Percentiles rank a stretch among this genome's conserved stretches.
Conservation (phyloP, 306 rosid species). For the Vigna trinervia region DNA sequence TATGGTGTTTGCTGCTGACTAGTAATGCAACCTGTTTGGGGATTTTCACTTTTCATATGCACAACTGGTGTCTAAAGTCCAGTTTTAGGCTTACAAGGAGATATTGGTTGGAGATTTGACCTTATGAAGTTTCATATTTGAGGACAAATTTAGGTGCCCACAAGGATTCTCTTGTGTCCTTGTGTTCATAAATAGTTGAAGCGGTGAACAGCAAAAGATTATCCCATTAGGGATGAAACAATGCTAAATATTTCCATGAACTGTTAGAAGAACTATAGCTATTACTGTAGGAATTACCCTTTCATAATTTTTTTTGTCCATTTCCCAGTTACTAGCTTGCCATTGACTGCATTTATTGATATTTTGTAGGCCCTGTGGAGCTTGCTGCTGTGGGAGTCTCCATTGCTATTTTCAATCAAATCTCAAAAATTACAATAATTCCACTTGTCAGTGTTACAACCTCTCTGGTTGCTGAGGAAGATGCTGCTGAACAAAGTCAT, state of each 20-base stretch:
- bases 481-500: conserved; percentile 44
- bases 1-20: not conserved
- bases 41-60: conserved; percentile 20
- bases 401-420: conserved; percentile 88
- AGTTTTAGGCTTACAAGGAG: not conserved
- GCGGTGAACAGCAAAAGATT: not conserved
- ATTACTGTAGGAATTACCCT: not conserved
- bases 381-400: conserved; percentile 95
- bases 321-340: not conserved
- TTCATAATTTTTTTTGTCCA: not conserved
- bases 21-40: conserved; percentile 15
- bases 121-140: conserved; percentile 12
- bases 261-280: conserved; percentile 4
- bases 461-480: conserved; percentile 92
- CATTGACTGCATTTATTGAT: conserved; percentile 20
- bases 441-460: conserved; percentile 90
- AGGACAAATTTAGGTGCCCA: not conserved
- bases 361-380: conserved; percentile 72
- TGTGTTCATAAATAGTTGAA: not conserved
- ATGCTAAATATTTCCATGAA: not conserved
- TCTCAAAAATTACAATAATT: conserved; percentile 77
- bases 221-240: not conserved
- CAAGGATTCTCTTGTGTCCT: not conserved
- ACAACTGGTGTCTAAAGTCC: not conserved
- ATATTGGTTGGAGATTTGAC: not conserved